Percentiles rank a stretch among this genome's conserved stretches.
These are phyloP conservation scores for Verticillium nonalfalfae DNA, from an alignment of 2,329 filamentous ascomycete species.

Conservation along the genomic window DNA sequence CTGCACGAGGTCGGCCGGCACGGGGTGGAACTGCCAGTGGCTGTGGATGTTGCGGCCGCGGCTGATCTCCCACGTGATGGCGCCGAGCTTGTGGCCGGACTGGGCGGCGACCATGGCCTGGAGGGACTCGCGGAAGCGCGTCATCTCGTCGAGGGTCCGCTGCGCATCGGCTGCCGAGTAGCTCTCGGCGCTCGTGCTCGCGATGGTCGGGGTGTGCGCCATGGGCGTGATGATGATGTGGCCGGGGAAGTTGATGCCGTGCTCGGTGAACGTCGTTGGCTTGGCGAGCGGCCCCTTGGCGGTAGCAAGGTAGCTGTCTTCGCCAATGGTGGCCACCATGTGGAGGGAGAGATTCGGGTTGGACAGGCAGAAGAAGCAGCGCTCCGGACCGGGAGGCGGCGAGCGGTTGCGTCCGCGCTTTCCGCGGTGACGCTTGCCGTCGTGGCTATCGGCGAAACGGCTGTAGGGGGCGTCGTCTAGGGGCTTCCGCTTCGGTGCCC, in stretches of 20 bases:
- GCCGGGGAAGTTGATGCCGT: slow-evolving; percentile 67
- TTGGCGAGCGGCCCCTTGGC: slow-evolving; percentile 85
- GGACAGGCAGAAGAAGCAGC: slow-evolving; percentile 94
- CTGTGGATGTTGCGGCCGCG: slow-evolving; percentile 74
- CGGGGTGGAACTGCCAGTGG: slow-evolving; percentile 89
- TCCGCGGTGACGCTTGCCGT: slow-evolving; percentile 26
- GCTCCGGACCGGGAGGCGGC: slow-evolving; percentile 63
- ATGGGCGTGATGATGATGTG: slow-evolving; percentile 92
- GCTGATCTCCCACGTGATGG: slow-evolving; percentile 90
- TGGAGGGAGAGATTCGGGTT: slow-evolving; percentile 80
- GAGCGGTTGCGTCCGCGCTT: slow-evolving; percentile 39
- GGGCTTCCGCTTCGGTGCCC: slow-evolving; percentile 52
- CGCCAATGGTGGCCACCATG: slow-evolving; percentile 83
- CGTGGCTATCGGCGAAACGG: slow-evolving; percentile 45
- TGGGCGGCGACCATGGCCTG: slow-evolving; percentile 68
- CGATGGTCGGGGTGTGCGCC: slow-evolving; percentile 70
- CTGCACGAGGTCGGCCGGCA: slow-evolving; percentile 60
- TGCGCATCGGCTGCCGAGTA: slow-evolving; percentile 47
- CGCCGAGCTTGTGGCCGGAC: slow-evolving; percentile 59
- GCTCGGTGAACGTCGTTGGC: slow-evolving; percentile 55
- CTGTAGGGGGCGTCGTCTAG: slow-evolving; percentile 41
- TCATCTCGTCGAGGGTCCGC: slow-evolving; percentile 74
- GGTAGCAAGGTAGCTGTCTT: slow-evolving; percentile 81
- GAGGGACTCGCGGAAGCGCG: slow-evolving; percentile 66
- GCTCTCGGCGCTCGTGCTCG: slow-evolving; percentile 51